Evolutionary conservation across 768 basidiomycete species (phyloP).

Genomic region (Albatrellus ellisii): DNA sequence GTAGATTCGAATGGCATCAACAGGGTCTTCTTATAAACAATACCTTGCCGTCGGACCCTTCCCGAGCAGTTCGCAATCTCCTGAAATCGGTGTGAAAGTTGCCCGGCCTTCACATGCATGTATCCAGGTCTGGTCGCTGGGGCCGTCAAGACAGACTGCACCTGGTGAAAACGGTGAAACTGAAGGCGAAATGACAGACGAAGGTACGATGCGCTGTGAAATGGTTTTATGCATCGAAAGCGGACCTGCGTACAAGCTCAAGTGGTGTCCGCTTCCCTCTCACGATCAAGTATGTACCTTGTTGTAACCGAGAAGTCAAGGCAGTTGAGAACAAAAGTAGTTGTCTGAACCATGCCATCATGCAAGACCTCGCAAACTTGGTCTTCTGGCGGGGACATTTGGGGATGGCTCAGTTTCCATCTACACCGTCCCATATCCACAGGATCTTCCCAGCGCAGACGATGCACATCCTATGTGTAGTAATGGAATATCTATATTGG

Average conservation of each 20-base stretch:
- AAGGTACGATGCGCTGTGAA: slow-evolving; percentile 57
- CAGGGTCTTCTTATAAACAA: slow-evolving; percentile 48
- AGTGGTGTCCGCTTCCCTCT: slow-evolving; percentile 89
- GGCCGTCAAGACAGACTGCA: slow-evolving; percentile 13
- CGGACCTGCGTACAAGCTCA: slow-evolving; percentile 68
- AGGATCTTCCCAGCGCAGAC: slow-evolving; percentile 23
- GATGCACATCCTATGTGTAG: slow-evolving; percentile 6
- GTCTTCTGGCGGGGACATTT: slow-evolving; percentile 74
- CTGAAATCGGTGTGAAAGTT: slow-evolving; percentile 49
- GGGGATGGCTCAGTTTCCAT: slow-evolving; percentile 78
- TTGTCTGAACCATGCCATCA: not conserved
- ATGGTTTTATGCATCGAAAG: slow-evolving; percentile 77
- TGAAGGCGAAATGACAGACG: slow-evolving; percentile 15
- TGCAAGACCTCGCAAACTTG: slow-evolving; percentile 43
- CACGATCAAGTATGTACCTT: slow-evolving; percentile 38
- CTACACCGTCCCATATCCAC: slow-evolving; percentile 70
- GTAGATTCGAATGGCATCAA: not conserved
- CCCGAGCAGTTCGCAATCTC: slow-evolving; percentile 49
- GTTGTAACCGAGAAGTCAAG: not conserved
- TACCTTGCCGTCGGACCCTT: slow-evolving; percentile 79
- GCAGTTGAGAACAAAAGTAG: not conserved
- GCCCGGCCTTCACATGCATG: slow-evolving; percentile 45
- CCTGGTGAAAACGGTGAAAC: slow-evolving; percentile 1
- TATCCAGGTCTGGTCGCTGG: slow-evolving; percentile 78
- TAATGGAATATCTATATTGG: not conserved